Base-by-base conservation (phyloP, 2,329 filamentous ascomycete species). In the Teratosphaeria pseudoeucalypti region DNA sequence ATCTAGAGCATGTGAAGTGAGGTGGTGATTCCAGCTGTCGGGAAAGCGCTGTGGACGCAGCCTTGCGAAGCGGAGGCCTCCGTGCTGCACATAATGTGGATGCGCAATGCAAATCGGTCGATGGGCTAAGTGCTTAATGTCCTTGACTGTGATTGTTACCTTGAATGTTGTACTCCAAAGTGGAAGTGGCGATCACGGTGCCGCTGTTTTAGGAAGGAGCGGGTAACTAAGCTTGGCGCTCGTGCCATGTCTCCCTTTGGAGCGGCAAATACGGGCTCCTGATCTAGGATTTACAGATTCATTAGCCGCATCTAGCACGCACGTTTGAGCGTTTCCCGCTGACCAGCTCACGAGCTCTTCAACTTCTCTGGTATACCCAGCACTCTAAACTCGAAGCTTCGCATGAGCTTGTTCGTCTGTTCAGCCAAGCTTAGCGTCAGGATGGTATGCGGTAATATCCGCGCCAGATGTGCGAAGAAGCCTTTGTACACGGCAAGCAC, bases 401-500 rank as follows among this genome's bases (percentile, higher is more conserved):
- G 82, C 78, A 99, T 85, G 57, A 95, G 76, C 79, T 95, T 96
- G 76, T 95, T 96, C 10, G 94, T 97, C 78, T 99, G 94, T 77
- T 99, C 94, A 2, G 94, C 94, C 70, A 99, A 79, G 64, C 86
- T 94, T 66, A 99, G 82, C 0, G 92, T 99, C 53, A 66, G 63
- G 73, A 84, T 82, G 47, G 94, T 99, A 74, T 99, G 94, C 54
- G 94, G 94, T 69, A 99, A 77, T 69, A 99, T 97, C 68, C 94
- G 82, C 34, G 94, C 91, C 65, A 99, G 78, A 77, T 99, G 94
- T 16, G 94, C 94, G 70, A 96, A 85, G 79, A 95, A 96, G 61
- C 94, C 94, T 80, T 99, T 99, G 81, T 99, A 99, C 60, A 99
- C 89, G 62, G 94, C 94, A 54, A 97, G 77, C 57, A 96, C 69